These are phyloP conservation scores for Aspergillus pseudoglaucus DNA, from an alignment of 2,329 filamentous ascomycete species.

Conservation along the genomic window DNA sequence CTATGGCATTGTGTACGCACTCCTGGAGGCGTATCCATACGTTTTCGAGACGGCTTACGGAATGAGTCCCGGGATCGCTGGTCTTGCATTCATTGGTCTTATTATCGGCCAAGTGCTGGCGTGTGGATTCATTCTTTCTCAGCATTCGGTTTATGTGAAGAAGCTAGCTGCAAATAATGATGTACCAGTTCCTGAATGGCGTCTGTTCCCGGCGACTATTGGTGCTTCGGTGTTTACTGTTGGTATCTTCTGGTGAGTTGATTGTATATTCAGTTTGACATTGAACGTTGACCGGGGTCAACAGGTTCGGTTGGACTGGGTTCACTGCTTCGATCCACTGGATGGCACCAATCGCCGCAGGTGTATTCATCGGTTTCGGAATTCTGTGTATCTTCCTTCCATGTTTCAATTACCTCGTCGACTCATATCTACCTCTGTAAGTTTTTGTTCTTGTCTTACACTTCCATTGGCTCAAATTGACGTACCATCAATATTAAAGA, in stretches of 20 bases:
- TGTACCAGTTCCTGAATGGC: slow-evolving; percentile 21
- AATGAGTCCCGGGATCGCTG: slow-evolving; percentile 21
- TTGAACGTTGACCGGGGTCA: background rate
- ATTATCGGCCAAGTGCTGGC: slow-evolving; percentile 17
- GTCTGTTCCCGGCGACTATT: slow-evolving; percentile 17
- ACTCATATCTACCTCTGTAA: slow-evolving; percentile 31
- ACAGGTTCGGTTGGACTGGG: slow-evolving; percentile 26
- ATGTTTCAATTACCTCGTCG: slow-evolving; percentile 29
- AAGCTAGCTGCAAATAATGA: slow-evolving; percentile 17
- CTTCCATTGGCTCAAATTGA: background rate
- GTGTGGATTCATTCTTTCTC: slow-evolving; percentile 18
- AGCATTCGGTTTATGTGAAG: slow-evolving; percentile 16
- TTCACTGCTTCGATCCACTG: slow-evolving; percentile 21
- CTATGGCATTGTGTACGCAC: slow-evolving; percentile 22
- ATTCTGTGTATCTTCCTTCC: slow-evolving; percentile 24
- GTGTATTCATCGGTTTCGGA: slow-evolving; percentile 22
- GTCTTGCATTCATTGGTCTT: slow-evolving; percentile 26
- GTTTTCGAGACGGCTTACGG: slow-evolving; percentile 23
- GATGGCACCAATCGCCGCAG: slow-evolving; percentile 16
- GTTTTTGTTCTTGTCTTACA: slow-evolving; percentile 3
- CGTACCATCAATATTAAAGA: slow-evolving; percentile 7
- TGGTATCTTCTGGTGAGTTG: slow-evolving; percentile 27
- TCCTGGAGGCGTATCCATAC: slow-evolving; percentile 22
- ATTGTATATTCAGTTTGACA: background rate
- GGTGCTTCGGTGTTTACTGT: slow-evolving; percentile 25